A percentile compares a stretch with the other conserved stretches of the same genome.
Evolutionary conservation across 495 filamentous ascomycete genomes (phyloP).

Genomic region (Geoglossum glabrum): DNA sequence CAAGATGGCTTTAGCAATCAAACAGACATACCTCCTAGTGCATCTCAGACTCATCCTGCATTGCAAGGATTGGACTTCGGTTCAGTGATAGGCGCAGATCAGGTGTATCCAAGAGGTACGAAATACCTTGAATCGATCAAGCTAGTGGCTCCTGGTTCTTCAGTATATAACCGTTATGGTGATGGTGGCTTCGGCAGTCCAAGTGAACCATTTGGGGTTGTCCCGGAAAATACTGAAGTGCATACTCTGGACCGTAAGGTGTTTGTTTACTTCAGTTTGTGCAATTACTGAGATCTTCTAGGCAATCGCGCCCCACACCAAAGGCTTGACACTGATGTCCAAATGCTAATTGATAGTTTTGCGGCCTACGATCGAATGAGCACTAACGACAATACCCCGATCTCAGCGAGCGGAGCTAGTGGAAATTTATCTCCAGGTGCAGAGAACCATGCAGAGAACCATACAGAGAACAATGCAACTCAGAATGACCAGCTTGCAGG

Average conservation of each 20-base stretch:
- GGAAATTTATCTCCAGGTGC: not conserved
- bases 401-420: not conserved
- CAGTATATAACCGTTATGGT: not conserved
- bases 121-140: not conserved
- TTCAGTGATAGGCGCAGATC: not conserved
- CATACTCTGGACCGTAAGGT: not conserved
- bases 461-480: too few relatives aligned
- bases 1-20: not conserved
- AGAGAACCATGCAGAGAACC: not conserved
- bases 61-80: not conserved
- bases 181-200: not conserved
- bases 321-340: not conserved
- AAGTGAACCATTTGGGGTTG: not conserved
- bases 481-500: not conserved
- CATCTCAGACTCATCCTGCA: not conserved
- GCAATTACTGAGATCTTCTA: not conserved
- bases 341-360: not conserved
- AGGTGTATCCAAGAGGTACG: not conserved
- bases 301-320: not conserved
- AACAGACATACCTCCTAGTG: not conserved
- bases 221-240: not conserved
- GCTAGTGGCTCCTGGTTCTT: not conserved
- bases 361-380: not conserved
- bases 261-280: not conserved
- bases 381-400: not conserved